Conservation (phyloP, 2,329 filamentous ascomycete species). For the Stagonosporopsis rhizophila region DNA sequence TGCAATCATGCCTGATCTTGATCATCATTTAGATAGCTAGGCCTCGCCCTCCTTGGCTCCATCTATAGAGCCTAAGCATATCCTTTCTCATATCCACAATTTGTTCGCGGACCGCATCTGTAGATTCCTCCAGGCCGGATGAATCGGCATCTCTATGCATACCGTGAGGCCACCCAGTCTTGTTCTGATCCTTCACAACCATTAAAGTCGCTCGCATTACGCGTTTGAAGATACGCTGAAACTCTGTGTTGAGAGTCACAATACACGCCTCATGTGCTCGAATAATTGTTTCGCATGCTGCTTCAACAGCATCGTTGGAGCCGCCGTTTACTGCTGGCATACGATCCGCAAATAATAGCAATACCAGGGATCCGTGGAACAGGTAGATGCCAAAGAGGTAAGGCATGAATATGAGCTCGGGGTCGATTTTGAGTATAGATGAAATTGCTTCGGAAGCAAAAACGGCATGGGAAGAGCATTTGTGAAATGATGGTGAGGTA, state of each 20-base stretch:
- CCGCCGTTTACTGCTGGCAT: slow-evolving; percentile 7
- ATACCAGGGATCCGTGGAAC: slow-evolving; percentile 4
- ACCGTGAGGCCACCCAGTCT: not conserved
- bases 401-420: slow-evolving; percentile 7
- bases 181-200: slow-evolving; percentile 5
- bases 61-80: slow-evolving; percentile 3
- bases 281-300: slow-evolving; percentile 5
- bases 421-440: not conserved
- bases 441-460: slow-evolving; percentile 3
- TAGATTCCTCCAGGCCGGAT: not conserved
- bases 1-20: too few species aligned
- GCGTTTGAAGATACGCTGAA: slow-evolving; percentile 2
- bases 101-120: not conserved
- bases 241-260: slow-evolving; percentile 3
- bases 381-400: slow-evolving; percentile 7
- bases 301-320: slow-evolving; percentile 1
- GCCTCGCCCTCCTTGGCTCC: slow-evolving; percentile 1
- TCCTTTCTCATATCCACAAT: slow-evolving; percentile 6
- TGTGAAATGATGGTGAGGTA: slow-evolving; percentile 4
- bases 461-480: slow-evolving; percentile 4
- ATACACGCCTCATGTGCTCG: slow-evolving; percentile 5
- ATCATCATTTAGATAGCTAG: slow-evolving; percentile 2
- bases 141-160: not conserved
- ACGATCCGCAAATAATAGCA: slow-evolving; percentile 2
- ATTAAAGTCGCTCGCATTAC: slow-evolving; percentile 5